Conservation (phyloP, 1,139 yeast species). For the Sugiyamaella grinbergsii region DNA sequence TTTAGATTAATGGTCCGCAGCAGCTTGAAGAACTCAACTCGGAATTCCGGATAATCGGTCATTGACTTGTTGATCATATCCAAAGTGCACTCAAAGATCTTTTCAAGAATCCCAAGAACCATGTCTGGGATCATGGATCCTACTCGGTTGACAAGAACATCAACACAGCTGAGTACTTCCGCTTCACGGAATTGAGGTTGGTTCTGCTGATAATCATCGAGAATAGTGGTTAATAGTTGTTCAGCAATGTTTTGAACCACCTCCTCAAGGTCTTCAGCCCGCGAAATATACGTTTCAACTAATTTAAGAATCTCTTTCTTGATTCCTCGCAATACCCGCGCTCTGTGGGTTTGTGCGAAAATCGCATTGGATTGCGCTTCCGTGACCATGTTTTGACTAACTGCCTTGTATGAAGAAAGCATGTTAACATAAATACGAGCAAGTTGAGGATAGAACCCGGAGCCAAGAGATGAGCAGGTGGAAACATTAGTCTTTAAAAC, state of each 20-base stretch:
- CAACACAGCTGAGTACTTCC: slow-evolving; percentile 92
- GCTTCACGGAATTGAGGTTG: slow-evolving; percentile 98
- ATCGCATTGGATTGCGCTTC: slow-evolving; percentile 24
- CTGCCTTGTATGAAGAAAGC: slow-evolving; percentile 87
- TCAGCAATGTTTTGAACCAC: slow-evolving; percentile 82
- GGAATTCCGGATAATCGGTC: slow-evolving; percentile 95
- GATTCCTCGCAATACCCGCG: slow-evolving; percentile 91
- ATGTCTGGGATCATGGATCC: slow-evolving; percentile 91
- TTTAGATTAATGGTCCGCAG: slow-evolving; percentile 83
- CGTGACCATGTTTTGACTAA: slow-evolving; percentile 68
- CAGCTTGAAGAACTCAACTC: slow-evolving; percentile 91
- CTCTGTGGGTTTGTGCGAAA: slow-evolving; percentile 86
- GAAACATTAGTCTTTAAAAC: slow-evolving; percentile 93
- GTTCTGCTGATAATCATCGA: slow-evolving; percentile 84
- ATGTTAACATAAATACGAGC: slow-evolving; percentile 85
- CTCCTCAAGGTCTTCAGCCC: slow-evolving; percentile 84
- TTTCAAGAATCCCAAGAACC: slow-evolving; percentile 81
- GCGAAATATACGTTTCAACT: slow-evolving; percentile 84
- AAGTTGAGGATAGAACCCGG: slow-evolving; percentile 86
- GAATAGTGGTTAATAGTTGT: slow-evolving; percentile 80
- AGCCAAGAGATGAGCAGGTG: slow-evolving; percentile 90
- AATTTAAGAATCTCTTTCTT: slow-evolving; percentile 91
- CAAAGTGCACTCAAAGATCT: slow-evolving; percentile 91
- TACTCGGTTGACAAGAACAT: slow-evolving; percentile 82
- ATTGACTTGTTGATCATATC: slow-evolving; percentile 95